Base-by-base conservation (phyloP, 1,139 yeast species). In the Blastobotrys indianensis region DNA sequence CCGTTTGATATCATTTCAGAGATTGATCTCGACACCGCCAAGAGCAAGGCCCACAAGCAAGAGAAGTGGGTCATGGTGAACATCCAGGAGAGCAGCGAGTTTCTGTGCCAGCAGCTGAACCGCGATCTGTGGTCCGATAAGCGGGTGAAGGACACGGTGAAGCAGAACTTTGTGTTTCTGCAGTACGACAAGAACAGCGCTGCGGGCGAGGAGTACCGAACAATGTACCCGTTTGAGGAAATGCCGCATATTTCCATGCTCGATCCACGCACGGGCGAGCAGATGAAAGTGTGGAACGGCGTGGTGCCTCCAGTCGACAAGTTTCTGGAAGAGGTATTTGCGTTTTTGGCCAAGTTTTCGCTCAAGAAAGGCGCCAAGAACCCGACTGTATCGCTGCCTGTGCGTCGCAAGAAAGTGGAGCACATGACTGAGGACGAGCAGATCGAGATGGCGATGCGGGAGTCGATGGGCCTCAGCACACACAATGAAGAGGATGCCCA, bases 221-320 rank as follows among this genome's bases (percentile, higher is more conserved):
- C 82, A 52, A 83, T 85, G 60, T 90, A 92, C 61, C 81, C 84
- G 3, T 70, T 80, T 44, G 64, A 72, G n/a, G 76, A 75, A 25
- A 82, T 71, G 59, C 99, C 99, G 1, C 97, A 92, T 62, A 80
- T 94, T 37, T 87, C 97, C 2, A 85, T 94, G 37, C 64, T 94
- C 46, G 99, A 94, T 61, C 97, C 98, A 1, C 78, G 90, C 61
- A 92, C 98, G 0, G 97, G 97, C 11, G 98, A 92, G 65, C 73
- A 95, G 50, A 76, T 87, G 47, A 75, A 76, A 54, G 73, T 72
- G 50, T 90, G 97, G 95, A 46, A 48, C 8, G 75, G 75, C 41
- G 79, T 79, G 11, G 81, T 80, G 1, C 94, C 94, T 0, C 67
- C 68, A 32, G 71, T 75, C 1, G 66, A 66, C 8, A 71, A 66